Percentiles rank a stretch among this genome's conserved stretches.
phyloP scores from a whole-genome alignment of 1,284 basidiomycete species.

The Austroboletus niveus region DNA sequence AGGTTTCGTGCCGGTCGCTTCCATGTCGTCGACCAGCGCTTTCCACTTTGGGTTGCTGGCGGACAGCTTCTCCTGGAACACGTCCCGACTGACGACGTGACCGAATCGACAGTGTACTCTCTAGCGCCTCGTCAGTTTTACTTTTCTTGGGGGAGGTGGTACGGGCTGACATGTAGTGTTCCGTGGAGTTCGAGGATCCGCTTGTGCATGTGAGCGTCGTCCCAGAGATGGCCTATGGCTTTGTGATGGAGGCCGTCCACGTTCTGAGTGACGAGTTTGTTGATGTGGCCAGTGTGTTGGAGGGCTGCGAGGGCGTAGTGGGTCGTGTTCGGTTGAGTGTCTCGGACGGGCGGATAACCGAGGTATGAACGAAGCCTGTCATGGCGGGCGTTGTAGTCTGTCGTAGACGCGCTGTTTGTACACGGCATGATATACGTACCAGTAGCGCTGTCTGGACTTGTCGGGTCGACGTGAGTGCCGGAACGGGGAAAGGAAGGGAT shows the following conservation, averaged over 20 bases:
- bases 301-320: slow-evolving; percentile 85
- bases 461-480: slow-evolving; percentile 5
- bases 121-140: slow-evolving; percentile 36
- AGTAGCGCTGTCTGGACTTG: slow-evolving; percentile 47
- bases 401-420: slow-evolving; percentile 45
- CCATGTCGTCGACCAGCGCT: slow-evolving; percentile 64
- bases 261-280: slow-evolving; percentile 84
- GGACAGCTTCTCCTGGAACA: slow-evolving; percentile 75
- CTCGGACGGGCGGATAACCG: slow-evolving; percentile 78
- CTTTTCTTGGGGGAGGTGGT: not conserved
- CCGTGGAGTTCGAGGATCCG: slow-evolving; percentile 86
- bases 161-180: slow-evolving; percentile 67
- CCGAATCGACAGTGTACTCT: slow-evolving; percentile 71
- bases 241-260: slow-evolving; percentile 90
- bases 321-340: slow-evolving; percentile 80
- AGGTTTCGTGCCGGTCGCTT: slow-evolving; percentile 58
- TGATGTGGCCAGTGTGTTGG: slow-evolving; percentile 63
- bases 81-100: slow-evolving; percentile 64
- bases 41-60: slow-evolving; percentile 79
- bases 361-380: slow-evolving; percentile 80
- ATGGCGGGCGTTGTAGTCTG: not conserved
- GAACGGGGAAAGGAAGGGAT: not conserved
- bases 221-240: slow-evolving; percentile 47
- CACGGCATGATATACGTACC: no score
- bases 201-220: slow-evolving; percentile 37